Conservation (phyloP, 2,329 filamentous ascomycete species). For the Exophiala sp. region DNA sequence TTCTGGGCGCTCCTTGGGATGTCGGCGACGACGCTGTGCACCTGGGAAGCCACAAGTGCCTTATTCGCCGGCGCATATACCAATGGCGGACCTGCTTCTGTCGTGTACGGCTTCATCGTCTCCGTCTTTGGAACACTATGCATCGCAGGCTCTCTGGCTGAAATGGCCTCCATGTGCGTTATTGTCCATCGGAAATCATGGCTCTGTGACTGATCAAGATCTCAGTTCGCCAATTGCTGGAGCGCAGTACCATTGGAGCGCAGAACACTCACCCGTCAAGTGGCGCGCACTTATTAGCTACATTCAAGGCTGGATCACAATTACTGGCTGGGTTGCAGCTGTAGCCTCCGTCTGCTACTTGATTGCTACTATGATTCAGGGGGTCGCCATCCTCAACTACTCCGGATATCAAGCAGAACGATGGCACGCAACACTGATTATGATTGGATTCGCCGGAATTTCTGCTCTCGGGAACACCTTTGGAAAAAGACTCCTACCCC, state of each 20-base stretch:
- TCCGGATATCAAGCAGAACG: conserved; percentile 33
- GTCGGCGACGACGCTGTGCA: conserved; percentile 28
- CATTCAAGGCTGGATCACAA: conserved; percentile 33
- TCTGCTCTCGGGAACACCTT: conserved; percentile 31
- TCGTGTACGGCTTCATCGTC: conserved; percentile 25
- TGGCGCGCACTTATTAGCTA: conserved; percentile 19
- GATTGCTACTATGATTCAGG: conserved; percentile 34
- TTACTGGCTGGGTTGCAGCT: conserved; percentile 37
- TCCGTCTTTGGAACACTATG: conserved; percentile 34
- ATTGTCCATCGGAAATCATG: neutral
- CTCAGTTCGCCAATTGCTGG: conserved; percentile 36
- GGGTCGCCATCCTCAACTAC: conserved; percentile 35
- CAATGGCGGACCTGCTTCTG: conserved; percentile 26
- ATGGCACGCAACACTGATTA: conserved; percentile 40
- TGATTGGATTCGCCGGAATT: conserved; percentile 35
- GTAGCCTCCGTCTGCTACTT: conserved; percentile 34
- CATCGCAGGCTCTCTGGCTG: conserved; percentile 37
- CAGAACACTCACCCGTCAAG: conserved; percentile 31
- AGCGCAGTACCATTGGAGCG: conserved; percentile 40
- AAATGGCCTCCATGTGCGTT: conserved; percentile 37
- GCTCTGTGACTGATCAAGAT: neutral
- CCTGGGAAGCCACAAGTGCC: conserved; percentile 26
- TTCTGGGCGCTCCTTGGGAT: conserved; percentile 21
- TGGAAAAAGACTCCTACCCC: conserved; percentile 32
- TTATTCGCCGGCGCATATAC: conserved; percentile 24